phyloP scores from a whole-genome alignment of 1,284 basidiomycete genomes.

The Ceratobasidium sp. region DNA sequence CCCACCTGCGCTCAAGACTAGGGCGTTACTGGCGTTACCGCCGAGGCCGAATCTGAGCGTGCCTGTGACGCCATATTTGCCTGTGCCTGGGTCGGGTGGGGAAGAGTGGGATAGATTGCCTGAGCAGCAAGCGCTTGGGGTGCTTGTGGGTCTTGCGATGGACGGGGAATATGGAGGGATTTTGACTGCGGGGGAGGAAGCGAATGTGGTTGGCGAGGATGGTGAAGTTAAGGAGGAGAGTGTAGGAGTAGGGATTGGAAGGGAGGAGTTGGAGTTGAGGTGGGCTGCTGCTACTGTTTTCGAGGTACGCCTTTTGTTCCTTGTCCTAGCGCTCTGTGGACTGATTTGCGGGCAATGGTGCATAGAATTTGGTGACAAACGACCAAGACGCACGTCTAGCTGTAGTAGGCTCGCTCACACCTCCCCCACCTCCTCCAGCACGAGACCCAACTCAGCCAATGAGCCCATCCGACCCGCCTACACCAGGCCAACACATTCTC shows the following conservation, averaged over 20 bases:
- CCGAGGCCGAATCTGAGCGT: slow-evolving; percentile 60
- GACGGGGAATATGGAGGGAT: slow-evolving; percentile 83
- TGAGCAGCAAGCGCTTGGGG: slow-evolving; percentile 58
- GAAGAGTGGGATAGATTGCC: slow-evolving; percentile 83
- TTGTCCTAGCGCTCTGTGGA: not conserved
- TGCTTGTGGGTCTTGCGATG: slow-evolving; percentile 66
- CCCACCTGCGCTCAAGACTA: slow-evolving; percentile 83
- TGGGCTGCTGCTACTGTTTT: slow-evolving; percentile 73
- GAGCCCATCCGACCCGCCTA: slow-evolving; percentile 46
- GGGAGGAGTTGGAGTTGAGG: slow-evolving; percentile 72
- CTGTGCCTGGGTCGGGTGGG: slow-evolving; percentile 84
- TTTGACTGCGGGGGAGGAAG: slow-evolving; percentile 55
- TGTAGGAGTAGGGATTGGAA: slow-evolving; percentile 53
- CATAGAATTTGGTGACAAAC: slow-evolving; percentile 42
- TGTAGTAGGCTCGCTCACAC: slow-evolving; percentile 31
- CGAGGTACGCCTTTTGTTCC: slow-evolving; percentile 61
- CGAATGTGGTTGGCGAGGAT: slow-evolving; percentile 52
- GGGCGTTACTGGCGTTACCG: slow-evolving; percentile 76
- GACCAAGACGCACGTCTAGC: slow-evolving; percentile 43
- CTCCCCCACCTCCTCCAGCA: slow-evolving; percentile 32
- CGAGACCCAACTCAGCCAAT: slow-evolving; percentile 36
- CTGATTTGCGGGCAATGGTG: not conserved
- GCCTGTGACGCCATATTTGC: slow-evolving; percentile 75
- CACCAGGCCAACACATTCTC: slow-evolving; percentile 60
- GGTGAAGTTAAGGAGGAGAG: not conserved